Evolutionary conservation across 2,329 filamentous ascomycete genomes (phyloP), one percentile per base, ranked within the genome.

Genomic region (Aulographum hederae): DNA sequence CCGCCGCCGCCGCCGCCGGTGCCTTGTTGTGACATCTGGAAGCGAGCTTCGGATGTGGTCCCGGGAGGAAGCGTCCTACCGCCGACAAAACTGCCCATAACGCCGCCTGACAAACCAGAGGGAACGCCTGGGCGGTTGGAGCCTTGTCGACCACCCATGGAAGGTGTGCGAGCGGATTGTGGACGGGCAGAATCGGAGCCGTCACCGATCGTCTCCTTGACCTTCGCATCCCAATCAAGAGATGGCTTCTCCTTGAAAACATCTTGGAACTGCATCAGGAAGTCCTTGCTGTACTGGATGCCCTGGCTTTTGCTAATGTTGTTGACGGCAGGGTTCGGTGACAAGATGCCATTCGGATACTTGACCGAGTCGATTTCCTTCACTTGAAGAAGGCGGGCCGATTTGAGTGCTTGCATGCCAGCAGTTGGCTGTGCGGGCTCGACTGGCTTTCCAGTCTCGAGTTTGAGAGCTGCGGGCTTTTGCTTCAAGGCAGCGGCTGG

Each of bases 201-300:
- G 41, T 93, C 85, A 35, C 86, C 86, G 41, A 98, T 54, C 61
- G 77, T 65, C 57, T 78, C 75, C 67, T 86, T 67, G 38, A 98
- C 74, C 47, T 89, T 85, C 41, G 76, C 67, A 48, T 91, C 79
- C 71, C 93, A 98, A 48, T 95, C 86, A 27, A 85, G 56, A 1
- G 84, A 92, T 11, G 89, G 89, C 59, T 94, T 91, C 63, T 98
- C 89, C 39, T 82, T 91, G 60, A 94, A 98, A 14, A 93, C 82
- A 44, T 71, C 71, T 59, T 94, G 81, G 66, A 98, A 98, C 51
- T 98, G 89, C 18, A 98, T 66, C 57, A 98, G 62, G 64, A 98
- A 98, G 45, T 78, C 76, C 46, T 85, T 80, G 57, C 95, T 84
- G 55, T 98, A 98, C 53, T 91, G 85, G 63, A 91, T 92, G 26